Percentiles rank a stretch among this genome's conserved stretches.
phyloP scores from a whole-genome alignment of 352 stramenopile species.

The Globisporangium paroecandrum region DNA sequence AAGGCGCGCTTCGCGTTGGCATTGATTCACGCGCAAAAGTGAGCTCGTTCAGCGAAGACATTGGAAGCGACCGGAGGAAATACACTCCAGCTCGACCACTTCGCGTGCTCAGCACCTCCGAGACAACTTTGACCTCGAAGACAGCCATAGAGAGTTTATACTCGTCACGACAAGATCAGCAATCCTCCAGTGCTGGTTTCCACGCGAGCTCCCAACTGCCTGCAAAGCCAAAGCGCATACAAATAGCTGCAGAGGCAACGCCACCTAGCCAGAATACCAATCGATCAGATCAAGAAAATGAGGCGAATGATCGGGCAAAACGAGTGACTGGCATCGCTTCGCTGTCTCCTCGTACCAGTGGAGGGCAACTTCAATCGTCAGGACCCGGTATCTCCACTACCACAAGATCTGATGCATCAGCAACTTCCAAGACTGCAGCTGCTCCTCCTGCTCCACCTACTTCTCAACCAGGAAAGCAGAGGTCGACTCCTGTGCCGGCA shows the following conservation, averaged over 20 bases:
- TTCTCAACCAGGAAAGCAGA: constrained; percentile 18
- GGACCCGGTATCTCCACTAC: neutral
- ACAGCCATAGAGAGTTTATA: constrained; percentile 30
- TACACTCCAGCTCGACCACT: constrained; percentile 26
- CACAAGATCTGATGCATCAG: neutral
- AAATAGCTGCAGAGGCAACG: constrained; percentile 24
- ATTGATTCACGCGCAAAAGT: constrained; percentile 28
- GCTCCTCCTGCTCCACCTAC: constrained; percentile 14
- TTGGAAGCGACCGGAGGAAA: constrained; percentile 24
- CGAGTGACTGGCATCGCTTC: neutral
- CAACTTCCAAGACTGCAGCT: neutral
- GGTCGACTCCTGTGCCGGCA: constrained; percentile 17
- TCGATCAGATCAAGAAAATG: constrained; percentile 16
- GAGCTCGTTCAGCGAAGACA: constrained; percentile 21
- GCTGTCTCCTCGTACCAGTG: constrained; percentile 3
- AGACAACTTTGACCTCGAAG: constrained; percentile 20
- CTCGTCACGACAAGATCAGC: constrained; percentile 22
- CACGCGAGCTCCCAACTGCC: constrained; percentile 27
- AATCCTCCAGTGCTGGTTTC: constrained; percentile 24
- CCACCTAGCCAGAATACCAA: constrained; percentile 1
- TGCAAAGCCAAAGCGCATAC: constrained; percentile 36
- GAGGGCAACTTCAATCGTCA: neutral
- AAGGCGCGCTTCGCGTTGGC: constrained; percentile 39
- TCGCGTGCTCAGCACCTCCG: constrained; percentile 33
- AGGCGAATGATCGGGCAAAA: constrained; percentile 3